phyloP scores from a whole-genome alignment of 495 filamentous ascomycete species.

The Penicillium cataractarum region DNA sequence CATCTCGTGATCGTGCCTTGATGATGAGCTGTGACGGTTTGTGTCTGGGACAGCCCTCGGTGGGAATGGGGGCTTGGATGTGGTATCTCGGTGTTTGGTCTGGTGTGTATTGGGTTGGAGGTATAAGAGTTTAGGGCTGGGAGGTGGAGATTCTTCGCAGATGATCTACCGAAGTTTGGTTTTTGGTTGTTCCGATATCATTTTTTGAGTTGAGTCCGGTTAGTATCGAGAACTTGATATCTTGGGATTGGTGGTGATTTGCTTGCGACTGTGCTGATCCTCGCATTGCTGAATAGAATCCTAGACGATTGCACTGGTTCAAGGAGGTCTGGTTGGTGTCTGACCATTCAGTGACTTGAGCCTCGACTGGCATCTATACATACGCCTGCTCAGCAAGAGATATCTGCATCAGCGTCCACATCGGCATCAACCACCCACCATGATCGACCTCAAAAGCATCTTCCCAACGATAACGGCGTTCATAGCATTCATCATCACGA shows the following conservation, averaged over 20 bases:
- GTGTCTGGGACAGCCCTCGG: slow-evolving; percentile 8
- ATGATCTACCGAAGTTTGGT: neutral
- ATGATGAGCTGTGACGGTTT: neutral
- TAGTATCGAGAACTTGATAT: neutral
- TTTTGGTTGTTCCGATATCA: neutral
- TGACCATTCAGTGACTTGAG: neutral
- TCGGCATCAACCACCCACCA: neutral
- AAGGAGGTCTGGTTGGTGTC: neutral
- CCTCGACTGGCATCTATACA: neutral
- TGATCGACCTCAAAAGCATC: slow-evolving; percentile 21
- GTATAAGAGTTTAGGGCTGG: neutral
- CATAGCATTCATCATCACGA: slow-evolving; percentile 65
- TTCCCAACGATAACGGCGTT: slow-evolving; percentile 44
- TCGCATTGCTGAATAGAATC: neutral
- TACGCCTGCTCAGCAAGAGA: neutral
- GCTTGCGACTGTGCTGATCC: neutral
- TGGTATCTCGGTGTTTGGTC: neutral
- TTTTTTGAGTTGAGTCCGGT: neutral
- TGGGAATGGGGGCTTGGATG: slow-evolving; percentile 18
- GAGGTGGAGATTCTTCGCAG: neutral
- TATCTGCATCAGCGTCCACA: neutral
- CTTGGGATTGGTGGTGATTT: neutral
- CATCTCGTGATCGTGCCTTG: neutral
- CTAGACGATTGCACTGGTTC: neutral
- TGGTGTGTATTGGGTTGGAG: neutral